phyloP scores from a whole-genome alignment of 768 basidiomycete genomes.

The Pulveroboletus sp. region DNA sequence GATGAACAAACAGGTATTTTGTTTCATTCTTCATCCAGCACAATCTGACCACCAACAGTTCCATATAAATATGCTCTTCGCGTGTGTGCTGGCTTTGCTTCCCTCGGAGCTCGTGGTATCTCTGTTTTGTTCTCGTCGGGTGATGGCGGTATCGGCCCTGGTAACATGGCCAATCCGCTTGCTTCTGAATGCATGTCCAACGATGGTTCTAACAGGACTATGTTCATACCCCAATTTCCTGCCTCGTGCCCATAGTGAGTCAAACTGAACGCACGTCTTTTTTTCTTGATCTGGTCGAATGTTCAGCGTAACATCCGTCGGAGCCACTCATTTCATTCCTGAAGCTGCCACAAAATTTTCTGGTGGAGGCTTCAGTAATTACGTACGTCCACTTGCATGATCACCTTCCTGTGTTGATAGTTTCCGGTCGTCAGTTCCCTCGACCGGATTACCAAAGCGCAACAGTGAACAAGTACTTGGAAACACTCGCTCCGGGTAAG shows the following conservation, averaged over 20 bases:
- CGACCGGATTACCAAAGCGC: slow-evolving; percentile 52
- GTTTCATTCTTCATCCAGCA: neutral
- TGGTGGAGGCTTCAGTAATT: slow-evolving; percentile 71
- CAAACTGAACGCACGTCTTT: too few species aligned
- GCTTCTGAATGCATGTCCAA: slow-evolving; percentile 57
- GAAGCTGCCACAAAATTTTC: slow-evolving; percentile 60
- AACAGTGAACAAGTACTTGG: slow-evolving; percentile 44
- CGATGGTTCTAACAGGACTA: slow-evolving; percentile 48
- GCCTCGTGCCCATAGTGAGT: slow-evolving; percentile 54
- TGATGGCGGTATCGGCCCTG: slow-evolving; percentile 69
- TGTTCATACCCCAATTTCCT: slow-evolving; percentile 61
- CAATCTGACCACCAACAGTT: slow-evolving; percentile 38
- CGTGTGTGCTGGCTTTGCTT: slow-evolving; percentile 57
- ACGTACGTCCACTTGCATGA: slow-evolving; percentile 35
- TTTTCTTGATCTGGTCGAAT: too few species aligned
- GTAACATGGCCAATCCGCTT: slow-evolving; percentile 43
- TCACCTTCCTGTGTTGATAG: slow-evolving; percentile 3
- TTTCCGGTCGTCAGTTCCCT: slow-evolving; percentile 37
- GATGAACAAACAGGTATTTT: slow-evolving; percentile 60
- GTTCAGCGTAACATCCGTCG: slow-evolving; percentile 68
- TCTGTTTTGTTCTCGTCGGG: slow-evolving; percentile 65
- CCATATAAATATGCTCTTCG: slow-evolving; percentile 54
- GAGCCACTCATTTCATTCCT: slow-evolving; percentile 56
- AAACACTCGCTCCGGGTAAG: slow-evolving; percentile 41
- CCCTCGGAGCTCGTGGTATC: slow-evolving; percentile 64